Evolutionary conservation across 495 filamentous ascomycete genomes (phyloP), one percentile per base, ranked within the genome.

Genomic region (Friedmanniomyces simplex): DNA sequence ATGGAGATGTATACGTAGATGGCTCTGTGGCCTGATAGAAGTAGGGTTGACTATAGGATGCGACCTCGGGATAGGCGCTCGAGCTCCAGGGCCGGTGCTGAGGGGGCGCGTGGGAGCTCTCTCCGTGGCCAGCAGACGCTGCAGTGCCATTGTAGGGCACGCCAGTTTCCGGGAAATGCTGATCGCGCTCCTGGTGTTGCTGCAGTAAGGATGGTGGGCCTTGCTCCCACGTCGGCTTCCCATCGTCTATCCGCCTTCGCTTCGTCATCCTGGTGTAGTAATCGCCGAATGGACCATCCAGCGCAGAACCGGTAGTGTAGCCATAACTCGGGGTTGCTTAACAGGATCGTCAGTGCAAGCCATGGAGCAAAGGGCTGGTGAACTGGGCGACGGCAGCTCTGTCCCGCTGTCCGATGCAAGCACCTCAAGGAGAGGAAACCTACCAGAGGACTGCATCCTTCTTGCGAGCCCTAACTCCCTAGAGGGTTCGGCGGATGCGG

Each of bases 11-110:
- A 46, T 53, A 58, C 7, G 26, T 58, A 1, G 34, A n/a, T 2
- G 48, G 56, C 20, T 52, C 56, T 3, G 56, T 58, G 13, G 53
- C 49, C 25, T 58, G 56, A 46, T 43, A 52, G 41, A 52, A 58
- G 41, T 53, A 58, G 37, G 56, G 56, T 25, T 58, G 48, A 4
- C 14, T 12, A 20, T 58, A 58, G 25, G 56, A 30, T 3, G 56
- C 11, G 5, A 47, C 56, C 12, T 53, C 56, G 10, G 49, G 49
- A 36, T 58, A 52, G 39, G 18, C 4, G 14, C 39, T 13, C 5
- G 39, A 43, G 39, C 39, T 43, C 39, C 39, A 43, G 5, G 14
- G 34, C 34, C 16, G 34, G 8, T 8, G 34, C 34, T 8, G 39
- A 6, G 39, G 39, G 5, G 39, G 14, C 13, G 39, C 39, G 14